Evolutionary conservation across 345 rosid species (phyloP), one percentile per base, ranked within the genome.

Genomic region (Hypericum perforatum): DNA sequence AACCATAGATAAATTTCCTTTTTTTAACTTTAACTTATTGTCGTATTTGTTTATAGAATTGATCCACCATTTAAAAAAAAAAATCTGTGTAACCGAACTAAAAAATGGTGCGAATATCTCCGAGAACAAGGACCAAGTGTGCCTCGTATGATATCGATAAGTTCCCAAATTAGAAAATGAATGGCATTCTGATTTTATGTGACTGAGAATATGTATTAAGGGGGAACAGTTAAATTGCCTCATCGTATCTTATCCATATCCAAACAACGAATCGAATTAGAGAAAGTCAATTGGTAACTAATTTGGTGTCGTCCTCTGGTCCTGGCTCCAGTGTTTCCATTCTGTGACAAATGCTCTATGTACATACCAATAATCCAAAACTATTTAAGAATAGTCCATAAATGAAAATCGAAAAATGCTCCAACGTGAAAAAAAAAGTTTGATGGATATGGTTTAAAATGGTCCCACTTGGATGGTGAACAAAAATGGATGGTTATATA

Each of bases 181-280:
- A 22, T 22, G 32, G 32, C 32, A 22, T 22, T 22, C 32, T 22
- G 32, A 22, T 22, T 22, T 22, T 22, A 22, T 37, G 37, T 55
- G 66, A 56, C 49, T 63, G 61, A 49, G 56, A 37, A 43, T 16
- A 2, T 7, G 7, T 22, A 22, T 1, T 4, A 22, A 39, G 41
- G 56, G 69, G 11, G 32, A 22, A 1, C 32, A 22, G 32, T 22
- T 22, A 22, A 22, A 22, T 22, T 22, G 32, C 32, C 32, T 22
- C 54, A 45, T 57, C 14, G 37, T 45, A 37, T 29, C 16, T 45
- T 43, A 61, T 64, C 47, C 68, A 48, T 57, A 57, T 57, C 57
- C 41, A 12, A 43, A 12, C 12, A 47, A 11, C 9, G 49, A 45
- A 42, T 22, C 32, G 1, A 22, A 22, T 22, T 22, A 22, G 32